Percentiles rank a stretch among this genome's conserved stretches.
phyloP scores from a whole-genome alignment of 1,284 basidiomycete species.

The Ustilago trichophora region DNA sequence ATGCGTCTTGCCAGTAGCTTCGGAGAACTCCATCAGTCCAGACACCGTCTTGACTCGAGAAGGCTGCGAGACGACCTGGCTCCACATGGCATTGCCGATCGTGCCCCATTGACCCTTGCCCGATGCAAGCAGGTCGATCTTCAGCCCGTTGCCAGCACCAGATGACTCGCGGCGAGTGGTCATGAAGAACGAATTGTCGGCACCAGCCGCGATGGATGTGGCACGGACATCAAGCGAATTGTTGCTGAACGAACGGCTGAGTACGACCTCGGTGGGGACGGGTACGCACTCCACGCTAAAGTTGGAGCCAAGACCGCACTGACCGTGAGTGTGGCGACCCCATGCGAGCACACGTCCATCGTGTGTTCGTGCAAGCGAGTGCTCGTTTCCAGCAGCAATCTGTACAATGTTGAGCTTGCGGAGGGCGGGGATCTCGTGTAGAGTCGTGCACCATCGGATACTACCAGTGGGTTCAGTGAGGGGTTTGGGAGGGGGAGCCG shows the following conservation, averaged over 20 bases:
- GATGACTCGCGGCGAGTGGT: slow-evolving; percentile 28
- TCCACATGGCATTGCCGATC: slow-evolving; percentile 82
- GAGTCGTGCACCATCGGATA: slow-evolving; percentile 76
- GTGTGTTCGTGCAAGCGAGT: slow-evolving; percentile 73
- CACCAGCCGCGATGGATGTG: slow-evolving; percentile 55
- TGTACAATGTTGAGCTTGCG: slow-evolving; percentile 75
- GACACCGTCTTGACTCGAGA: slow-evolving; percentile 82
- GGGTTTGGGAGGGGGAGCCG: slow-evolving; percentile 43
- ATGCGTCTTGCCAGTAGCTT: slow-evolving; percentile 63
- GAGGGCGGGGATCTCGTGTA: slow-evolving; percentile 84
- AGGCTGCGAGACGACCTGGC: slow-evolving; percentile 78
- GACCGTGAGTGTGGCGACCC: slow-evolving; percentile 70
- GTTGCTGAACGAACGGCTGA: slow-evolving; percentile 74
- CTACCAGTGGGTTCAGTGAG: slow-evolving; percentile 64
- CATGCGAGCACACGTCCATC: slow-evolving; percentile 77
- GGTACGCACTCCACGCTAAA: slow-evolving; percentile 78
- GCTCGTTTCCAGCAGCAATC: slow-evolving; percentile 78
- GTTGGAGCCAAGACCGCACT: slow-evolving; percentile 80
- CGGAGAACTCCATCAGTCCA: slow-evolving; percentile 73
- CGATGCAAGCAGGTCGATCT: slow-evolving; percentile 77
- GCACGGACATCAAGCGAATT: slow-evolving; percentile 64
- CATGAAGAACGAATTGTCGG: slow-evolving; percentile 61
- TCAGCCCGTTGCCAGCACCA: slow-evolving; percentile 3
- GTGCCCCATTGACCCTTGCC: slow-evolving; percentile 87
- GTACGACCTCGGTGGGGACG: slow-evolving; percentile 83